Conservation (phyloP, 495 filamentous ascomycete genomes). For the Talaromyces liani region DNA sequence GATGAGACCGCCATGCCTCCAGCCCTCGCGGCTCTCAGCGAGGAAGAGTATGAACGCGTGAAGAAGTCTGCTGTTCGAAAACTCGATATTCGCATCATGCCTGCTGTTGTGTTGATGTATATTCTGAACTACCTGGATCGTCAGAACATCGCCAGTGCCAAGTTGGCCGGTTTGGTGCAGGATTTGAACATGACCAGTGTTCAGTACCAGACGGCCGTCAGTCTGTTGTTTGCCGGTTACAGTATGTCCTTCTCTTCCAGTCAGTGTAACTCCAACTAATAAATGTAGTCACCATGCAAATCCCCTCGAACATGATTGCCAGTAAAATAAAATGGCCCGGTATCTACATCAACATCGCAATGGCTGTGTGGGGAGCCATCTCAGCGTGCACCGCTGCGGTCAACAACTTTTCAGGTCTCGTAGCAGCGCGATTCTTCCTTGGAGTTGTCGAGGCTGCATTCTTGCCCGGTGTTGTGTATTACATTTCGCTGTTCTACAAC, state of each 20-base stretch:
- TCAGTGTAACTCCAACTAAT: conserved; percentile 77
- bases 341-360: conserved; percentile 63
- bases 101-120: conserved; percentile 89
- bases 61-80: conserved; percentile 38
- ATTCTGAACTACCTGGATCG: conserved; percentile 88
- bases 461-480: conserved; percentile 95
- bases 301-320: conserved; percentile 89
- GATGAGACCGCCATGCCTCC: conserved; percentile 11
- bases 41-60: conserved; percentile 11
- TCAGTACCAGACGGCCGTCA: conserved; percentile 57
- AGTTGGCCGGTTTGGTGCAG: conserved; percentile 72
- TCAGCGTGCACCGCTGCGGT: neutral
- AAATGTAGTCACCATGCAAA: conserved; percentile 11
- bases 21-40: conserved; percentile 14
- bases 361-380: neutral
- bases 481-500: conserved; percentile 87
- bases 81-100: conserved; percentile 76
- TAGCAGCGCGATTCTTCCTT: conserved; percentile 74
- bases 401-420: conserved; percentile 16
- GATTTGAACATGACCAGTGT: conserved; percentile 55
- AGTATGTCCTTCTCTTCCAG: conserved; percentile 74
- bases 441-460: conserved; percentile 87
- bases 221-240: conserved; percentile 70
- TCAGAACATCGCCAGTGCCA: conserved; percentile 81
- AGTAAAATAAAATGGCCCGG: conserved; percentile 70